Evolutionary conservation across 805 yeast genomes (phyloP).

Genomic region (Cyberlindnera maclurae): DNA sequence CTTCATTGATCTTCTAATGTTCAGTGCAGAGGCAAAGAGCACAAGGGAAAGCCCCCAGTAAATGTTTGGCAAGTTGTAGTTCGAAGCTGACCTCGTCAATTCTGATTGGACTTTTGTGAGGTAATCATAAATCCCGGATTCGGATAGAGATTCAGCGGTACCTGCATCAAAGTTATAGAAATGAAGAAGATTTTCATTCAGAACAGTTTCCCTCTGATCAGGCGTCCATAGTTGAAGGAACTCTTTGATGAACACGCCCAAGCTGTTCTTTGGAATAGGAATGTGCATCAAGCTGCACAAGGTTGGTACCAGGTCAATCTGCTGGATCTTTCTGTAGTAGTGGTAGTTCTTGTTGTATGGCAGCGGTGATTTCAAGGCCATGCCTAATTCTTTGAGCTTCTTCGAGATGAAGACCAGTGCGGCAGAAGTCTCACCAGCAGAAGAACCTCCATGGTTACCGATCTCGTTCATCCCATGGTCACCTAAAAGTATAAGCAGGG

Average conservation of each 20-base stretch:
- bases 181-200: conserved; percentile 54
- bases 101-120: conserved; percentile 35
- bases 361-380: conserved; percentile 15
- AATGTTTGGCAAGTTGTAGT: conserved; percentile 56
- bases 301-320: conserved; percentile 89
- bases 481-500: conserved; percentile 73
- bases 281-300: conserved; percentile 67
- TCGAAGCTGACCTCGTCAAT: conserved; percentile 58
- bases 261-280: conserved; percentile 84
- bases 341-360: conserved; percentile 36
- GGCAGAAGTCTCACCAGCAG: conserved; percentile 86
- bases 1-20: conserved; percentile 2
- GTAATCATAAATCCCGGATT: conserved; percentile 11
- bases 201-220: conserved; percentile 28
- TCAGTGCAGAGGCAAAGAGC: conserved; percentile 10
- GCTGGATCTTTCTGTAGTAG: conserved; percentile 48
- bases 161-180: conserved; percentile 36
- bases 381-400: conserved; percentile 32
- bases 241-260: conserved; percentile 64
- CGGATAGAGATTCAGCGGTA: conserved; percentile 22
- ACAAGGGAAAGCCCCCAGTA: conserved; percentile 21
- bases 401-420: conserved; percentile 68
- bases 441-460: conserved; percentile 96
- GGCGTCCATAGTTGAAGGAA: conserved; percentile 46
- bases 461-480: conserved; percentile 96